phyloP scores from a whole-genome alignment of 2,329 filamentous ascomycete species.

The Fusarium sp. region DNA sequence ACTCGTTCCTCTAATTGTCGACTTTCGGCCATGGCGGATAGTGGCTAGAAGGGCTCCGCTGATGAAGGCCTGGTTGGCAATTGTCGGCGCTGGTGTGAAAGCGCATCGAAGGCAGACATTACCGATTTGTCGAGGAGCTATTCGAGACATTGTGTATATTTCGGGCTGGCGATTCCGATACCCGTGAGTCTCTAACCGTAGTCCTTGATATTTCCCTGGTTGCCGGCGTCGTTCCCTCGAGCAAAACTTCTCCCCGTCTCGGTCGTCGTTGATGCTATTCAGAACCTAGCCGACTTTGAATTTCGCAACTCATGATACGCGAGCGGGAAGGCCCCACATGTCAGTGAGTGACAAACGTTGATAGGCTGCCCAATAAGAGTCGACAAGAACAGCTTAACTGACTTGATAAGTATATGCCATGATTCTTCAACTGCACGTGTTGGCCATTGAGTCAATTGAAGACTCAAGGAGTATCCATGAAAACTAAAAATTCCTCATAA shows the following conservation, averaged over 20 bases:
- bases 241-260: slow-evolving; percentile 7
- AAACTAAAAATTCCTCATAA: not conserved
- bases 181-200: not conserved
- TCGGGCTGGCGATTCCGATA: not conserved
- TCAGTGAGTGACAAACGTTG: slow-evolving; percentile 2
- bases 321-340: slow-evolving; percentile 24
- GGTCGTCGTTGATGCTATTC: slow-evolving; percentile 18
- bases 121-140: slow-evolving; percentile 47
- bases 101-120: slow-evolving; percentile 60
- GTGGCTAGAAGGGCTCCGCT: slow-evolving; percentile 39
- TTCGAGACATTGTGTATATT: slow-evolving; percentile 53
- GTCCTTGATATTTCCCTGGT: not conserved
- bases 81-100: slow-evolving; percentile 46
- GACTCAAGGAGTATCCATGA: not conserved
- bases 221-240: not conserved
- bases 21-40: slow-evolving; percentile 21
- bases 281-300: slow-evolving; percentile 22
- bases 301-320: slow-evolving; percentile 23
- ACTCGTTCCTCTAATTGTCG: slow-evolving; percentile 17
- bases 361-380: slow-evolving; percentile 3
- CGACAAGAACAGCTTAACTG: not conserved
- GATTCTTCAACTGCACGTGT: not conserved
- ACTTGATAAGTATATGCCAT: not conserved
- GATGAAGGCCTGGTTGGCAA: slow-evolving; percentile 41
- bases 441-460: not conserved